Evolutionary conservation across 768 basidiomycete species (phyloP).

Genomic region (Tylopilus sp.): DNA sequence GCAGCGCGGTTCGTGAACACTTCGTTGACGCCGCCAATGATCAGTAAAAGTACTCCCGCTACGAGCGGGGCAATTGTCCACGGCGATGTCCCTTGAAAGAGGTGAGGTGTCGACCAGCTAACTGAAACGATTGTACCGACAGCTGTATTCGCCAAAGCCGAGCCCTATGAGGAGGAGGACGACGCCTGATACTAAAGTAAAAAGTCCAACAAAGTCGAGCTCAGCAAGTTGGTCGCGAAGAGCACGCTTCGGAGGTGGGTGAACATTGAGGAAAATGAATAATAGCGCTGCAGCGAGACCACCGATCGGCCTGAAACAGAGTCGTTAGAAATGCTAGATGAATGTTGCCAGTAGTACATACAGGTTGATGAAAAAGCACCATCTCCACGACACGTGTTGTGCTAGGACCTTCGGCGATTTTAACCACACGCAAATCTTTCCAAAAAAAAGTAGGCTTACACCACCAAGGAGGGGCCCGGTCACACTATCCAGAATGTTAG

Average conservation of each 20-base stretch:
- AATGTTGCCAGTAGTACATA: constrained; percentile 27
- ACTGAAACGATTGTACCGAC: constrained; percentile 36
- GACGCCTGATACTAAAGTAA: constrained; percentile 58
- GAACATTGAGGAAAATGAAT: constrained; percentile 72
- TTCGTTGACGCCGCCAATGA: constrained; percentile 56
- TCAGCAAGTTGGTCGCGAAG: constrained; percentile 53
- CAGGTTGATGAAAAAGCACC: constrained; percentile 81
- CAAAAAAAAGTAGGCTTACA: constrained; percentile 38
- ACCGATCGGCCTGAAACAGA: constrained; percentile 56
- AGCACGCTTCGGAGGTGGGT: constrained; percentile 60
- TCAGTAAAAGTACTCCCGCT: constrained; percentile 51
- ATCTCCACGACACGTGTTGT: constrained; percentile 76
- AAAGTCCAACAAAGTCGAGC: constrained; percentile 70
- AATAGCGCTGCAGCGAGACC: constrained; percentile 56
- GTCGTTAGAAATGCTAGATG: neutral
- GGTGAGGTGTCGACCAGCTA: neutral
- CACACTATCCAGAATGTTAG: constrained; percentile 38
- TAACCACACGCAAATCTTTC: neutral
- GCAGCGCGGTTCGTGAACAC: constrained; percentile 51
- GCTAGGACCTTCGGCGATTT: constrained; percentile 50
- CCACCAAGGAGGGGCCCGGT: constrained; percentile 82
- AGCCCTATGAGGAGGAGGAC: constrained; percentile 70
- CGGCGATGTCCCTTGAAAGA: constrained; percentile 43
- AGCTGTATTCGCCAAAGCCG: constrained; percentile 61
- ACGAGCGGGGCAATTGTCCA: constrained; percentile 56